phyloP scores from a whole-genome alignment of 1,139 yeast species.

The Yamadazyma diospyri region DNA sequence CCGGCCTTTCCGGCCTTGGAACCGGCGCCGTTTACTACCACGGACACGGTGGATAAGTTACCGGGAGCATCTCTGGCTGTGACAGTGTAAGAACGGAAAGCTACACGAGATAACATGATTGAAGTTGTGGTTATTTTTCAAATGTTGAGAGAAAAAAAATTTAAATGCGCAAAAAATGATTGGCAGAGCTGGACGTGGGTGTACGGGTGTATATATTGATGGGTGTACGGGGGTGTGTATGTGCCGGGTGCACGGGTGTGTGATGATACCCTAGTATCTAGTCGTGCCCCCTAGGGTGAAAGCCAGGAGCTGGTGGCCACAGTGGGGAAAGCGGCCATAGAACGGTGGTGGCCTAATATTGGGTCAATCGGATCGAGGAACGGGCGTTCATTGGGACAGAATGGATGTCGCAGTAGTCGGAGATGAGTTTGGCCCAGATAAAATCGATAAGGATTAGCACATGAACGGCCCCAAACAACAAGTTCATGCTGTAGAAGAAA shows the following conservation, averaged over 20 bases:
- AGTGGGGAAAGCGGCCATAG: too few species aligned
- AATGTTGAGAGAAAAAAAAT: slow-evolving; percentile 1
- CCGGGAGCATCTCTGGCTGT: slow-evolving; percentile 50
- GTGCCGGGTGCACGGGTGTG: not conserved
- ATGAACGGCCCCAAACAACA: slow-evolving; percentile 74
- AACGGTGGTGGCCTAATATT: slow-evolving; percentile 15
- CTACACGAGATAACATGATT: slow-evolving; percentile 41
- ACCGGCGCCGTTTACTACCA: slow-evolving; percentile 79
- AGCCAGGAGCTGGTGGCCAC: too few species aligned
- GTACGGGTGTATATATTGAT: slow-evolving; percentile 3
- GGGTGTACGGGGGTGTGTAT: not conserved
- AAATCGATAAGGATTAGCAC: slow-evolving; percentile 70
- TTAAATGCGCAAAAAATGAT: slow-evolving; percentile 18
- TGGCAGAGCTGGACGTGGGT: slow-evolving; percentile 13
- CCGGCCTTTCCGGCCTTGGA: slow-evolving; percentile 80
- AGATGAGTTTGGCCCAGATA: slow-evolving; percentile 74
- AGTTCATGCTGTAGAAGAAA: slow-evolving; percentile 90
- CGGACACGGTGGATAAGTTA: slow-evolving; percentile 64
- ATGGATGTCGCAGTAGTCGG: slow-evolving; percentile 60
- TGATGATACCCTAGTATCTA: too few species aligned
- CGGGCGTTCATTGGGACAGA: slow-evolving; percentile 19
- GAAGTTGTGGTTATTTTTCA: slow-evolving; percentile 5
- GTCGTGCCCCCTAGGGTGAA: too few species aligned
- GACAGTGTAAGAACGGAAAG: slow-evolving; percentile 48
- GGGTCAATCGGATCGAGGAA: slow-evolving; percentile 35